Percentiles rank a stretch among this genome's conserved stretches.
Evolutionary conservation across 23 red algal genomes (phyloP).

Genomic region (Gracilaria caudata): DNA sequence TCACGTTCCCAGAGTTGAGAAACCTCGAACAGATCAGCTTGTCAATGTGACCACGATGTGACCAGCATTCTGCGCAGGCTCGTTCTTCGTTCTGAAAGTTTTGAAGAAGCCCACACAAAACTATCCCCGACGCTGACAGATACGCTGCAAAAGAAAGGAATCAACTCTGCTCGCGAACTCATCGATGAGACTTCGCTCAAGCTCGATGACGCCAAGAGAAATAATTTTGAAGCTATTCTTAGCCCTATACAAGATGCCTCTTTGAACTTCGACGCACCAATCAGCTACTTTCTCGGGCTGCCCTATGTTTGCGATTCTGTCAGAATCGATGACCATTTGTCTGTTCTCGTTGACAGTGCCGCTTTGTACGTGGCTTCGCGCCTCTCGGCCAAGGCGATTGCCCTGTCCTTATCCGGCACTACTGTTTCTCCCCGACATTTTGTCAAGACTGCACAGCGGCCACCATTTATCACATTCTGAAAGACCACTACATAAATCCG

Average conservation of each 20-base stretch:
- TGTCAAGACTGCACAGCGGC: background rate
- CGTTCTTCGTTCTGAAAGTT: background rate
- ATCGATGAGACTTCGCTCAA: background rate
- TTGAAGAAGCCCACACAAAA: background rate
- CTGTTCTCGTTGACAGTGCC: background rate
- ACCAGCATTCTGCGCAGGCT: background rate
- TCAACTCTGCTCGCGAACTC: conserved; percentile 5
- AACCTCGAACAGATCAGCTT: background rate
- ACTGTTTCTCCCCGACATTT: background rate
- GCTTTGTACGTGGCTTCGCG: conserved; percentile 1
- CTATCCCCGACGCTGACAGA: background rate
- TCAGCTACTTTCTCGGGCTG: background rate
- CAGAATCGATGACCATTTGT: background rate
- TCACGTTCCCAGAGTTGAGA: background rate
- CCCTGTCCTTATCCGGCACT: background rate
- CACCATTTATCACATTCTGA: background rate
- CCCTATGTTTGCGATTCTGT: background rate
- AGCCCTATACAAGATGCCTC: background rate
- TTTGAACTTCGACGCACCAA: background rate
- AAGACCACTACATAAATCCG: background rate
- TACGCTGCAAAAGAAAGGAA: conserved; percentile 1
- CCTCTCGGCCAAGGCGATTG: background rate
- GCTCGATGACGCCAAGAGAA: background rate
- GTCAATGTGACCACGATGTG: background rate
- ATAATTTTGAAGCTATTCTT: background rate